Percentiles rank a stretch among this genome's conserved stretches.
Evolutionary conservation across 2,329 filamentous ascomycete species (phyloP).

Genomic region (Colletotrichum tabaci): DNA sequence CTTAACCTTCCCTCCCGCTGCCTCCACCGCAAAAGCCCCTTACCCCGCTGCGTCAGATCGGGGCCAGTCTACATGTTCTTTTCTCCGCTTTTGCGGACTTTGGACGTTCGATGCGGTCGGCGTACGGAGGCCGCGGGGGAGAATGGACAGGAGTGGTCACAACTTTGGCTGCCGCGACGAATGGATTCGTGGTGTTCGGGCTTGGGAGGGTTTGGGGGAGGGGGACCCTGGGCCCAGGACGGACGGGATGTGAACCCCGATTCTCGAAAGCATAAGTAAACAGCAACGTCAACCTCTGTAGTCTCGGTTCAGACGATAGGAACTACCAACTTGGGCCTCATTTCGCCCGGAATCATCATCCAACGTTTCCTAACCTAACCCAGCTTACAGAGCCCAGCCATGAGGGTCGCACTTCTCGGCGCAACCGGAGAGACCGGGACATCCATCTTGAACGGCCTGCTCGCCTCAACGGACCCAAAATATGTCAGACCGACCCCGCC

Average conservation of each 20-base stretch:
- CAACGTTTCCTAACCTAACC: neutral
- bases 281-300: neutral
- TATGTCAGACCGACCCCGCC: constrained; percentile 23
- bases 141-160: neutral
- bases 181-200: neutral
- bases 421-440: constrained; percentile 59
- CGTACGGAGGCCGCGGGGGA: neutral
- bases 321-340: neutral
- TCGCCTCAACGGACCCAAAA: constrained; percentile 45
- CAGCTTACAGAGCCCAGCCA: neutral
- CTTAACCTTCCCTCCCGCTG: neutral
- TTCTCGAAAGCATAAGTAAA: neutral
- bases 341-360: too few relatives aligned
- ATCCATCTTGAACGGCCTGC: constrained; percentile 56
- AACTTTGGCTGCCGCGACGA: neutral
- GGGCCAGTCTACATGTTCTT: neutral
- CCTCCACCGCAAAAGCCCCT: neutral
- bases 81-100: constrained; percentile 11
- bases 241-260: neutral
- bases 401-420: constrained; percentile 55
- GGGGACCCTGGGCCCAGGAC: neutral
- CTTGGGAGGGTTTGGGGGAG: too few relatives aligned
- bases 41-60: constrained; percentile 1
- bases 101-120: neutral
- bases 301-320: neutral